These are phyloP conservation scores for Globisporangium radiosum DNA, from an alignment of 352 stramenopile species.

Conservation along the genomic window DNA sequence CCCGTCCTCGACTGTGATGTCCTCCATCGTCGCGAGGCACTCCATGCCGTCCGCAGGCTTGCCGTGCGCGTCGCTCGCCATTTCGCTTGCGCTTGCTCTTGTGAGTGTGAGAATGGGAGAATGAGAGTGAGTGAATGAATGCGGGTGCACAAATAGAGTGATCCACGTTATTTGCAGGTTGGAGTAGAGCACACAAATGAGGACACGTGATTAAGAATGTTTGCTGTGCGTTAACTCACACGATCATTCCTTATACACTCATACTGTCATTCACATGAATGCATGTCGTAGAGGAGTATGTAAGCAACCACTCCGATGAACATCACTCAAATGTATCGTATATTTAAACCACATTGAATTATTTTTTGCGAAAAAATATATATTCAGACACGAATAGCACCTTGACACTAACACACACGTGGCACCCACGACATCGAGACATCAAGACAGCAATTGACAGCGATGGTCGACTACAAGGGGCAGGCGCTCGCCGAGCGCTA, in stretches of 20 bases:
- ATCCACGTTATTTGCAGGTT: too few relatives aligned
- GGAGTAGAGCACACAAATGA: too few relatives aligned
- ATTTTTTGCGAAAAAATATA: too few relatives aligned
- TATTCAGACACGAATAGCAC: neutral
- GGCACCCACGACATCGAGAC: neutral
- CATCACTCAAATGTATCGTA: too few relatives aligned
- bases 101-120: too few relatives aligned
- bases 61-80: constrained; percentile 42
- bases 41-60: constrained; percentile 82
- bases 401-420: constrained; percentile 4
- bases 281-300: too few relatives aligned
- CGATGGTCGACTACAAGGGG: constrained; percentile 86
- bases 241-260: too few relatives aligned
- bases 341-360: neutral
- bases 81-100: constrained; percentile 7
- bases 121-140: too few relatives aligned
- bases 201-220: too few relatives aligned
- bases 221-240: too few relatives aligned
- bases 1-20: constrained; percentile 88
- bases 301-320: too few relatives aligned
- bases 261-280: too few relatives aligned
- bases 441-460: neutral
- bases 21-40: constrained; percentile 93
- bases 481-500: constrained; percentile 62
- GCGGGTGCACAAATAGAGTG: neutral